phyloP scores from a whole-genome alignment of 169 alveolate species.

The Eimeria nieschulzi region DNA sequence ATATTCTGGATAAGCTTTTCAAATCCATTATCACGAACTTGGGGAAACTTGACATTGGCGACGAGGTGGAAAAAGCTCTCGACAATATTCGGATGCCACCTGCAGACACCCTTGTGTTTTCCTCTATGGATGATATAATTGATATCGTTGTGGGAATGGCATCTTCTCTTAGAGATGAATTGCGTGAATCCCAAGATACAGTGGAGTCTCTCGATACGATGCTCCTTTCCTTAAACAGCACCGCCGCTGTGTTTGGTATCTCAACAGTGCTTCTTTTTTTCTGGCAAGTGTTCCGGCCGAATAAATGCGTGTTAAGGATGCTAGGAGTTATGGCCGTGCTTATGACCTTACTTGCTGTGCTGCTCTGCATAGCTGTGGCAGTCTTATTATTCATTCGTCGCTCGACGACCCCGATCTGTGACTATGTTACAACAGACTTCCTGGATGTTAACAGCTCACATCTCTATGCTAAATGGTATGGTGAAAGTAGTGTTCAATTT shows the following conservation, averaged over 20 bases:
- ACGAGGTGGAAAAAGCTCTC: background rate
- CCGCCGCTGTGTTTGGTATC: conserved; percentile 6
- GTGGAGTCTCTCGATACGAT: background rate
- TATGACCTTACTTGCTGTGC: conserved; percentile 3
- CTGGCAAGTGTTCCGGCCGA: conserved; percentile 33
- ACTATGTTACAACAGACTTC: conserved; percentile 28
- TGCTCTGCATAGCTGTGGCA: conserved; percentile 19
- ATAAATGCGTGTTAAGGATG: conserved; percentile 9
- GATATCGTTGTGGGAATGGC: background rate
- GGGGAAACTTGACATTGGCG: background rate
- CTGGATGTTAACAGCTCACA: background rate
- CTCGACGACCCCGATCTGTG: background rate
- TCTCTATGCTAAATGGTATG: background rate
- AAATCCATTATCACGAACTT: background rate
- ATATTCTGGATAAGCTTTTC: background rate
- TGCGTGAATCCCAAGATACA: background rate
- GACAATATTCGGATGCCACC: background rate
- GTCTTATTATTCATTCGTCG: background rate
- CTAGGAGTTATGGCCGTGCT: background rate
- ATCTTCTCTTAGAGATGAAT: conserved; percentile 2
- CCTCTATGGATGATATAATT: background rate
- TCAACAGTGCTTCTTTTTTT: background rate
- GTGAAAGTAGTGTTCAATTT: conserved; percentile 4
- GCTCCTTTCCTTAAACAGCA: background rate
- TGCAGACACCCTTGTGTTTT: conserved; percentile 5